Conservation (phyloP, 2,329 filamentous ascomycete genomes). For the Colletotrichum horii region DNA sequence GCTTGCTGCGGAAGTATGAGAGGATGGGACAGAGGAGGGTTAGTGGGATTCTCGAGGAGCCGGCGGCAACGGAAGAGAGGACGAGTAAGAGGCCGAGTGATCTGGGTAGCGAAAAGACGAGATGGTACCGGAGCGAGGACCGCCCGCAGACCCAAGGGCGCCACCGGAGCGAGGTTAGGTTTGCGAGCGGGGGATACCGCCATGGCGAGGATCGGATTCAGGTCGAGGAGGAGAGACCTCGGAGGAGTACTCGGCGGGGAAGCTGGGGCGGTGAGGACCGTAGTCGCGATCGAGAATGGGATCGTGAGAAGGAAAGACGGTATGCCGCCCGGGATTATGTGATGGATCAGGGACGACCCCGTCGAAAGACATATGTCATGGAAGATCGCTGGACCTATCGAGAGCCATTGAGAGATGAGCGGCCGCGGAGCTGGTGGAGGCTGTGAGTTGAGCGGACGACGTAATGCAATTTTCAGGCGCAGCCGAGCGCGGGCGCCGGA, state of each 20-base stretch:
- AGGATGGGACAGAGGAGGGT: slow-evolving; percentile 2
- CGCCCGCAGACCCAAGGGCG: background rate
- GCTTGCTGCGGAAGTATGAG: slow-evolving; percentile 12
- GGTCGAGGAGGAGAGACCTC: background rate
- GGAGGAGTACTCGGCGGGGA: background rate
- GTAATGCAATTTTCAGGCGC: background rate
- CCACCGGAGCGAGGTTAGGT: background rate
- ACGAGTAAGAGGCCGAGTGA: background rate
- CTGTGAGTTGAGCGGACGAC: background rate
- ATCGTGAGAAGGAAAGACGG: background rate
- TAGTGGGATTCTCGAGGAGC: background rate
- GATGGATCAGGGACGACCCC: background rate
- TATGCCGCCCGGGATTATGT: background rate
- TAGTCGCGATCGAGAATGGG: background rate
- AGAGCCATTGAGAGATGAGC: background rate
- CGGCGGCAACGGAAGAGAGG: background rate
- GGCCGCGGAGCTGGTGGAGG: background rate
- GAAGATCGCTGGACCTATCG: background rate
- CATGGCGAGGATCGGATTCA: background rate
- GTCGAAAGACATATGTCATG: background rate
- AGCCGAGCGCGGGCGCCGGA: background rate
- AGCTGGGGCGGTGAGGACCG: background rate
- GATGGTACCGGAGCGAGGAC: background rate
- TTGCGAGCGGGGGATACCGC: background rate
- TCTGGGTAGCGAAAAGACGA: background rate